Percentiles rank a stretch among this genome's conserved stretches.
Conservation (phyloP, 306 rosid genomes). For the Sophora flavescens region DNA sequence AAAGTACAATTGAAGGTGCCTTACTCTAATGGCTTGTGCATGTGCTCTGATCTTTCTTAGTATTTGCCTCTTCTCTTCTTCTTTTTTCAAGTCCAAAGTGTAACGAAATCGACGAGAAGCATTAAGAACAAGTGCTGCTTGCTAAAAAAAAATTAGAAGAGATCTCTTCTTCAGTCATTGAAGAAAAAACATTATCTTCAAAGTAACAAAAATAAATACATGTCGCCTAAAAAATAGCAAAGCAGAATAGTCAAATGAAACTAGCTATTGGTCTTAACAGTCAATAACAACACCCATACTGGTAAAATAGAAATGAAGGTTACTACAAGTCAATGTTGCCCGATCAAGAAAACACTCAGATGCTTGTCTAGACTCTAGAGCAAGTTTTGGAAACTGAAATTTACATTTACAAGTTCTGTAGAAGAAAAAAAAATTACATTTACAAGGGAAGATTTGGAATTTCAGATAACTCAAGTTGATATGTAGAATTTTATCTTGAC, state of each 20-base stretch:
- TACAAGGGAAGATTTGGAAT: background rate
- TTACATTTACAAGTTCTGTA: background rate
- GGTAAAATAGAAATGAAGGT: slow-evolving; percentile 6
- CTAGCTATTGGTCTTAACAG: background rate
- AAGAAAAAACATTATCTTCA: background rate
- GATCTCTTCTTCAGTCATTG: background rate
- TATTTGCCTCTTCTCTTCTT: slow-evolving; percentile 76
- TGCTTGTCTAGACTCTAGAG: slow-evolving; percentile 8
- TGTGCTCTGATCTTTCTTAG: slow-evolving; percentile 83
- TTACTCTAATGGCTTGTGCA: slow-evolving; percentile 85
- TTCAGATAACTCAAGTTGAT: slow-evolving; percentile 20
- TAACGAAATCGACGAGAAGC: slow-evolving; percentile 99
- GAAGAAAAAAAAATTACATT: too few relatives aligned
- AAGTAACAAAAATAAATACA: slow-evolving; percentile 22
- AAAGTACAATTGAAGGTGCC: slow-evolving; percentile 42
- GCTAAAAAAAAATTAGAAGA: slow-evolving; percentile 53
- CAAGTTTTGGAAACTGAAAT: slow-evolving; percentile 10
- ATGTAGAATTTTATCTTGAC: background rate
- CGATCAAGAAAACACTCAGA: background rate
- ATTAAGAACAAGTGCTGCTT: slow-evolving; percentile 98
- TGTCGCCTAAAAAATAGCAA: slow-evolving; percentile 17
- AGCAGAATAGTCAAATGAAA: slow-evolving; percentile 25
- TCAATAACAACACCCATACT: slow-evolving; percentile 19
- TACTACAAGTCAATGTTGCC: background rate
- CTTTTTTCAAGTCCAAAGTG: slow-evolving; percentile 95